Base-by-base conservation (phyloP, 1,139 yeast species). In the Nematodospora anomalae region DNA sequence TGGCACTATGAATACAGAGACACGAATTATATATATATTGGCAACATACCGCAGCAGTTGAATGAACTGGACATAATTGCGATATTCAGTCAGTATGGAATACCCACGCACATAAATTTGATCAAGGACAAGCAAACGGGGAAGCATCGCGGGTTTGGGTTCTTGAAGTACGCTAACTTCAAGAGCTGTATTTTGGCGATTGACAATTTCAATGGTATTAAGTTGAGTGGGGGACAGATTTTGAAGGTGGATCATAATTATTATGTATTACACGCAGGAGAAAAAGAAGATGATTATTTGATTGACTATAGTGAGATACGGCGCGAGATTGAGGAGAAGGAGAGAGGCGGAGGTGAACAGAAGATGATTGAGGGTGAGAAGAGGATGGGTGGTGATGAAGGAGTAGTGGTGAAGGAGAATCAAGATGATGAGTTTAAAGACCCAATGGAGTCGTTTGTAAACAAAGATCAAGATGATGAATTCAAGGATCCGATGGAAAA, bases 1-100 rank as follows among this genome's bases (percentile, higher is more conserved):
- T 90, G 97, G 97, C 97, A 90, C 54, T 73, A 79, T 47, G 96
- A 90, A 46, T 88, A 82, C 54, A 67, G 69, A 22, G 92, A 88
- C 47, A 77, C 94, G 0, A 57, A 65, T n/a, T 68, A 67, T 42
- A 55, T 69, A 33, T 75, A 62, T 51, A 79, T 90, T 21, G 95
- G 96, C 1, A 80, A 84, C n/a, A 58, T 92, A 14, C 83, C 89
- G 9, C 61, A 52, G 13, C 76, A 74, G 4, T 56, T 89, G 28
- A 77, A 78, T 7, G 95, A 86, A 51, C 80, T 80, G 28, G 97
- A 92, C 52, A 59, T 92, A 1, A 53, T 89, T 8, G 74, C 80
- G 0, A 77, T 90, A 26, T 92, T 92, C 55, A 84, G 96, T 4
- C 97, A 92, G 55, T 92, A 75, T 57, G 98, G 98, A 1, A 74